A percentile compares a stretch with the other conserved stretches of the same genome.
These are phyloP conservation scores for Hydnomerulius pinastri DNA, from an alignment of 768 basidiomycete genomes.

Conservation along the genomic window DNA sequence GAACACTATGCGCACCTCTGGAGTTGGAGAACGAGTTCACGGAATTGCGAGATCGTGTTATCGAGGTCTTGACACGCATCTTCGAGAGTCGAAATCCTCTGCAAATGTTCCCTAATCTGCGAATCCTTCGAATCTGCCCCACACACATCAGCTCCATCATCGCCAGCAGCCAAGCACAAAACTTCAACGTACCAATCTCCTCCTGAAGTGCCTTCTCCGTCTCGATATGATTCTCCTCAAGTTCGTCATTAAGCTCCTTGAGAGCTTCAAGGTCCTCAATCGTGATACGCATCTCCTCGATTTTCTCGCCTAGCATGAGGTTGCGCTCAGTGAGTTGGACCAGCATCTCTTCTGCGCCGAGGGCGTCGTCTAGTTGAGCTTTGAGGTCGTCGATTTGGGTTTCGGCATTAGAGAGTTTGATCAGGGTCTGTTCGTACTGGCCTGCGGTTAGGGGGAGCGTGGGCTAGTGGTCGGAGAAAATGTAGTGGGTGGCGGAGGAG, in stretches of 20 bases:
- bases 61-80: constrained; percentile 86
- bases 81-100: constrained; percentile 69
- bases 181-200: constrained; percentile 69
- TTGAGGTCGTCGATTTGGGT: constrained; percentile 93
- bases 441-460: constrained; percentile 41
- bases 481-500: not conserved
- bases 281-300: constrained; percentile 95
- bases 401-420: constrained; percentile 87
- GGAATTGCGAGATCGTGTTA: constrained; percentile 85
- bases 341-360: constrained; percentile 95
- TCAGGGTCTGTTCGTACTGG: constrained; percentile 76
- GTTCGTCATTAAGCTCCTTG: constrained; percentile 94
- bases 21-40: constrained; percentile 84
- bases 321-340: constrained; percentile 95
- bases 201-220: constrained; percentile 90
- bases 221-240: constrained; percentile 95
- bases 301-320: constrained; percentile 92
- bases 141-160: constrained; percentile 2
- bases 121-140: constrained; percentile 67
- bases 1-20: too few relatives aligned
- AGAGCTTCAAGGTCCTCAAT: constrained; percentile 96
- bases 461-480: constrained; percentile 11
- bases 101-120: constrained; percentile 64
- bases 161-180: not conserved
- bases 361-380: constrained; percentile 89